These are phyloP conservation scores for Fagopyrum esculentum DNA, from an alignment of 148 eudicot species.

Conservation along the genomic window DNA sequence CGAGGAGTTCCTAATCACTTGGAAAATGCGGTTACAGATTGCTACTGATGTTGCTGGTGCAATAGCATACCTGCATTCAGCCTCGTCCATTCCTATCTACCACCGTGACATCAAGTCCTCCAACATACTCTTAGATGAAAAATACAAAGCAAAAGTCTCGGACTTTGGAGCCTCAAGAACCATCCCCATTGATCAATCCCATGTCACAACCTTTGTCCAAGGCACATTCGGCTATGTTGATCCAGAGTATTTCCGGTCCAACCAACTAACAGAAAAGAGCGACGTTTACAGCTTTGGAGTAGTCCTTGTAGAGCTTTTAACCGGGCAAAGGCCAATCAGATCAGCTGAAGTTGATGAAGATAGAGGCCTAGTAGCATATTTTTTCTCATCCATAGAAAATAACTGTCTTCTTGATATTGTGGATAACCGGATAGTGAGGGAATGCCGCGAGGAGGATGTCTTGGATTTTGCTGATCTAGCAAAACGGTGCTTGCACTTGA, in stretches of 20 bases:
- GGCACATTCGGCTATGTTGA: slow-evolving; percentile 42
- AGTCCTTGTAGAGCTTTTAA: slow-evolving; percentile 31
- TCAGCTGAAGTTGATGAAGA: slow-evolving; percentile 14
- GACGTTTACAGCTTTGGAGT: slow-evolving; percentile 40
- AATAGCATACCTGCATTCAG: slow-evolving; percentile 24
- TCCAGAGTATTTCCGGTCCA: slow-evolving; percentile 32
- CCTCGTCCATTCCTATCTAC: slow-evolving; percentile 21
- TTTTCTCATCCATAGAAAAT: slow-evolving; percentile 20
- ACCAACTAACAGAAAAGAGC: slow-evolving; percentile 34
- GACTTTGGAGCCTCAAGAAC: slow-evolving; percentile 36
- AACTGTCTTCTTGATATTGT: slow-evolving; percentile 19
- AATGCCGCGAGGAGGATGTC: slow-evolving; percentile 21
- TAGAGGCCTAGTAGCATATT: slow-evolving; percentile 28
- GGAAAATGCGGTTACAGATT: slow-evolving; percentile 32
- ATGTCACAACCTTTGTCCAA: slow-evolving; percentile 27
- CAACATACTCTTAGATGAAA: slow-evolving; percentile 31
- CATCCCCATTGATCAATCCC: slow-evolving; percentile 28
- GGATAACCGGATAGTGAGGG: slow-evolving; percentile 22
- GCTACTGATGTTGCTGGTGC: slow-evolving; percentile 30
- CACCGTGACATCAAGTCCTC: slow-evolving; percentile 39
- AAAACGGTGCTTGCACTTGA: slow-evolving; percentile 21
- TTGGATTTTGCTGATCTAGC: slow-evolving; percentile 25
- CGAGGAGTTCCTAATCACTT: slow-evolving; percentile 23
- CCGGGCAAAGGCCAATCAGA: slow-evolving; percentile 28
- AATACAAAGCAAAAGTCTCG: slow-evolving; percentile 24